These are phyloP conservation scores for Coemansia sp. DNA, from an alignment of 192 early-diverging fungal genomes.

Conservation along the genomic window DNA sequence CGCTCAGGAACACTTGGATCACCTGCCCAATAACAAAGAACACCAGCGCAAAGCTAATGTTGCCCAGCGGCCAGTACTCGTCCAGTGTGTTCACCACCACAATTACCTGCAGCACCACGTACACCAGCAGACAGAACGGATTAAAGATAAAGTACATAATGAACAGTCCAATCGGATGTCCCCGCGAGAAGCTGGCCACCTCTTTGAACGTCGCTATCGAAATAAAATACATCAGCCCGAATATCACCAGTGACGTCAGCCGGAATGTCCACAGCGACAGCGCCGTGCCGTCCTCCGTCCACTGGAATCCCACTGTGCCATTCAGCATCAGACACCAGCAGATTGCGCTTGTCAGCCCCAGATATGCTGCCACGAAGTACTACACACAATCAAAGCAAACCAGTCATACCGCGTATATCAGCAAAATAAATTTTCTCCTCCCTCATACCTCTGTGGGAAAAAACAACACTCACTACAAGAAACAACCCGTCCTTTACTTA, in stretches of 20 bases:
- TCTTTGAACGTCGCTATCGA: constrained; percentile 80
- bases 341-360: constrained; percentile 78
- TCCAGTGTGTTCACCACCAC: constrained; percentile 94
- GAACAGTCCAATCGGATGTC: constrained; percentile 73
- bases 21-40: constrained; percentile 89
- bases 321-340: constrained; percentile 93
- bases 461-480: neutral
- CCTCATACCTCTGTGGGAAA: neutral
- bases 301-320: constrained; percentile 96
- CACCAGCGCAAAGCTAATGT: constrained; percentile 82
- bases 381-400: constrained; percentile 12
- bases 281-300: constrained; percentile 93
- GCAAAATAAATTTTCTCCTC: neutral
- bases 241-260: constrained; percentile 77
- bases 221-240: constrained; percentile 74
- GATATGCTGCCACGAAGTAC: constrained; percentile 84
- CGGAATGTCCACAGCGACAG: constrained; percentile 94
- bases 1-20: constrained; percentile 76
- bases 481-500: constrained; percentile 20
- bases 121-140: constrained; percentile 76
- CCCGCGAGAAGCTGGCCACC: constrained; percentile 60
- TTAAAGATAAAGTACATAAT: constrained; percentile 87
- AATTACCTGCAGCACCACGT: constrained; percentile 86
- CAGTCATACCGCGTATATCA: constrained; percentile 1
- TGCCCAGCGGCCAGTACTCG: constrained; percentile 94